Base-by-base conservation (phyloP, 164 flowering plant species). In the Nymphaea colorata region DNA sequence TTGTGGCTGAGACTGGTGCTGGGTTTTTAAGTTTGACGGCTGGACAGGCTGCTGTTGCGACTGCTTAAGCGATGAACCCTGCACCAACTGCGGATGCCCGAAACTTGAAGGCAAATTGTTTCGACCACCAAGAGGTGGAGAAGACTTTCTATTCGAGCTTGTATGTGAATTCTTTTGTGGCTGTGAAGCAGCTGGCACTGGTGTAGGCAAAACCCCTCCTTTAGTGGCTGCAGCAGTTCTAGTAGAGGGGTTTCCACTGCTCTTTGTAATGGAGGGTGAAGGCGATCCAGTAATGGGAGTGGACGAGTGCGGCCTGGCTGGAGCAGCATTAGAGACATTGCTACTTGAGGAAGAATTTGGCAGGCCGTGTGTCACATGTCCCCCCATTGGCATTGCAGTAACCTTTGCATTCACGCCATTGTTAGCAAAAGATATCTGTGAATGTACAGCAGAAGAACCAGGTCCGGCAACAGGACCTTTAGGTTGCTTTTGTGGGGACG, bases 401-500 rank as follows among this genome's bases (percentile, higher is more conserved):
- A 87, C 55, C 71, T 85, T 91, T 8, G 83, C 43, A 4, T 41
- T 41, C 64, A 61, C 64, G 11, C 16, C 25, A 69, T 75, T 91
- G 4, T 78, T 75, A 14, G 88, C 88, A 77, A 91, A 91, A 2
- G 96, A 91, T 67, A 91, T 88, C 66, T 91, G 96, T 3, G 91
- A 80, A 47, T 83, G 90, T 55, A 71, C 16, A 10, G 72, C 8
- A 12, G 66, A 14, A 8, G 51, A 16, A 5, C 61, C 77, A 68
- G 80, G 85, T 64, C 83, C 88, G 6, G 72, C 74, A 17, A 8
- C 41, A 17, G 64, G n/a, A 17, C 8, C 18, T 41, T 41, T 61
- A 8, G 64, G 7, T 67, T 82, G 90, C 75, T 85, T 92, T 60
- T 87, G 96, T 2, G 85, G 64, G 11, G 84, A 47, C 2, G 81